Evolutionary conservation across 305 asterid species (phyloP).

Genomic region (Stenogyne calaminthoides): DNA sequence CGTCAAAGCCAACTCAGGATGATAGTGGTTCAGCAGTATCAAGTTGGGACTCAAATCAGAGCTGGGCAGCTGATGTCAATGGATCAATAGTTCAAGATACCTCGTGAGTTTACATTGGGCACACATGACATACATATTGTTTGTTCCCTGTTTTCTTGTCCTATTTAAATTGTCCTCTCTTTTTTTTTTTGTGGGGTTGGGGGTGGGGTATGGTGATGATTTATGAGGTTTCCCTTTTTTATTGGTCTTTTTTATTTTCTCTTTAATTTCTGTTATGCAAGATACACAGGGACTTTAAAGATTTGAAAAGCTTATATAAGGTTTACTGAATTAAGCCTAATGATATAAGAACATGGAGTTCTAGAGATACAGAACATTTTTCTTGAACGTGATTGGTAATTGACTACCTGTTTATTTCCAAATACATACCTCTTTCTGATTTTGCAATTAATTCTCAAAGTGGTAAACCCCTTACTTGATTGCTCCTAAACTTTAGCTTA

Average conservation of each 20-base stretch:
- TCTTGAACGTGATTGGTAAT: constrained; percentile 17
- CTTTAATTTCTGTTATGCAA: background rate
- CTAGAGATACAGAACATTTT: background rate
- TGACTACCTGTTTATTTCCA: background rate
- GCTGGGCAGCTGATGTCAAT: constrained; percentile 52
- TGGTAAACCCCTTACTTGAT: background rate
- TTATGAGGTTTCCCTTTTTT: constrained; percentile 15
- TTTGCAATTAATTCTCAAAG: background rate
- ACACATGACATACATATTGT: background rate
- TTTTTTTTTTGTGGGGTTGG: background rate
- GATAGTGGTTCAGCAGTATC: constrained; percentile 61
- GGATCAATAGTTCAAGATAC: constrained; percentile 53
- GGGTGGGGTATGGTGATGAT: background rate
- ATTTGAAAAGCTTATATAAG: background rate
- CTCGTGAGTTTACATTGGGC: constrained; percentile 48
- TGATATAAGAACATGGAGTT: background rate
- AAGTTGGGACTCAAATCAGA: constrained; percentile 67
- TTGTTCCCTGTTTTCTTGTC: constrained; percentile 10
- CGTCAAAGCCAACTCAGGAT: constrained; percentile 53
- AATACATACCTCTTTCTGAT: background rate
- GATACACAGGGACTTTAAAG: background rate
- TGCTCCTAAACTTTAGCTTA: background rate
- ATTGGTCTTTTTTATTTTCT: constrained; percentile 8
- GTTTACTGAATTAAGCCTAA: background rate
- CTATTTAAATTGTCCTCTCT: background rate